Conservation (phyloP, 352 stramenopile species). For the Phytophthora meadii region DNA sequence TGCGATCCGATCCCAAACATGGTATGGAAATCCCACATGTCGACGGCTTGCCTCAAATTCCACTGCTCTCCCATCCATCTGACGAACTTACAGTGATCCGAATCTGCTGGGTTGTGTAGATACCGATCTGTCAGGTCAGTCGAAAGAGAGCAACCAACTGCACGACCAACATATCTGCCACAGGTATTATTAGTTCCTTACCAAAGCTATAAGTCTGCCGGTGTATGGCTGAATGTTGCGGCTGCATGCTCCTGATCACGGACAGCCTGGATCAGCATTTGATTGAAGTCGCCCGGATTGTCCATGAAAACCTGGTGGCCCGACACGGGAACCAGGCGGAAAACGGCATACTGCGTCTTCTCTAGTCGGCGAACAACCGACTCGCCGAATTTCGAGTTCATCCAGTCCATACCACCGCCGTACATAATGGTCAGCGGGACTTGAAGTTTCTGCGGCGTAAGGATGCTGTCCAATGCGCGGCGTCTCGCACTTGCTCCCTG, state of each 20-base stretch:
- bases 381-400: conserved; percentile 72
- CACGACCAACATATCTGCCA: conserved; percentile 32
- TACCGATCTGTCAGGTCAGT: conserved; percentile 3
- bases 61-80: conserved; percentile 32
- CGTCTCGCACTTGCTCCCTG: conserved; percentile 61
- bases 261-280: conserved; percentile 72
- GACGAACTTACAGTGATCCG: conserved; percentile 10
- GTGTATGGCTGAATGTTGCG: conserved; percentile 25
- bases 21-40: conserved; percentile 20
- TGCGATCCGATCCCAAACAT: conserved; percentile 13
- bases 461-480: conserved; percentile 57
- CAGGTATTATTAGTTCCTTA: conserved; percentile 32
- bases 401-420: conserved; percentile 80
- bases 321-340: conserved; percentile 68
- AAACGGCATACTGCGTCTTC: conserved; percentile 68
- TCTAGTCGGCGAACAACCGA: conserved; percentile 65
- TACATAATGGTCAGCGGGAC: conserved; percentile 87
- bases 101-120: conserved; percentile 12
- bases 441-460: conserved; percentile 55
- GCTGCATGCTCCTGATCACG: conserved; percentile 63
- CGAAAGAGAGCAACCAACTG: conserved; percentile 26
- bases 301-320: conserved; percentile 90
- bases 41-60: conserved; percentile 19
- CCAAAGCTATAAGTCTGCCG: conserved; percentile 19
- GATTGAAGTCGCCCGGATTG: conserved; percentile 81